A percentile compares a stretch with the other conserved stretches of the same genome.
Evolutionary conservation across 768 basidiomycete species (phyloP).

Genomic region (Dentipellis sp.): DNA sequence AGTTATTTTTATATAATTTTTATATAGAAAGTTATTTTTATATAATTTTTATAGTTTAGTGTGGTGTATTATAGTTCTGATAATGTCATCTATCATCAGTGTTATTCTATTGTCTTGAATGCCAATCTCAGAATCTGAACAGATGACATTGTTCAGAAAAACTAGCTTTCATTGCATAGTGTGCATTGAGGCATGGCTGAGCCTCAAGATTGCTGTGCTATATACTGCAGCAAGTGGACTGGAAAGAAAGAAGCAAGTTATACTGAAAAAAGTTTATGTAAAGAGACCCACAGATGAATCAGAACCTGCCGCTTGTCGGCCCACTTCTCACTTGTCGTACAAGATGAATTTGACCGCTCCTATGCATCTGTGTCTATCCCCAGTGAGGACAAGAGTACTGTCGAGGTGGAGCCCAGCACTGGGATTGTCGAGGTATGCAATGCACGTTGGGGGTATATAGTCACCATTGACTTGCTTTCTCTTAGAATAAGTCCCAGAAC

Average conservation of each 20-base stretch:
- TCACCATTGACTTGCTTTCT: neutral
- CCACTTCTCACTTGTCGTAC: no score
- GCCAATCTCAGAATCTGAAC: neutral
- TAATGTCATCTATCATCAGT: neutral
- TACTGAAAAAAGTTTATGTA: no score
- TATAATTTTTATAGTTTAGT: neutral
- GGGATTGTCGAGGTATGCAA: neutral
- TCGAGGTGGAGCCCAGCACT: neutral
- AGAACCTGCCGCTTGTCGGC: neutral
- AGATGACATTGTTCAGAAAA: neutral
- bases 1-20: neutral
- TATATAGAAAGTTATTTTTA: no score
- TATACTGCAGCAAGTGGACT: neutral
- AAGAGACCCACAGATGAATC: no score
- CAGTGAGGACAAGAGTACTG: neutral
- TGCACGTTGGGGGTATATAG: neutral
- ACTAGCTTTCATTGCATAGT: neutral
- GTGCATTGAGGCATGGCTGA: neutral
- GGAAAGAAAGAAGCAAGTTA: neutral
- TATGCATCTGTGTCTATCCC: no score
- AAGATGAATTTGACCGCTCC: neutral
- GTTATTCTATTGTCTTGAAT: neutral
- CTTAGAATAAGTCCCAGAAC: slow-evolving; percentile 10
- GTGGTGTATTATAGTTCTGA: no score
- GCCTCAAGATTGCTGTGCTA: neutral